phyloP scores from a whole-genome alignment of 2,329 filamentous ascomycete species.

The Penicillium sp. region DNA sequence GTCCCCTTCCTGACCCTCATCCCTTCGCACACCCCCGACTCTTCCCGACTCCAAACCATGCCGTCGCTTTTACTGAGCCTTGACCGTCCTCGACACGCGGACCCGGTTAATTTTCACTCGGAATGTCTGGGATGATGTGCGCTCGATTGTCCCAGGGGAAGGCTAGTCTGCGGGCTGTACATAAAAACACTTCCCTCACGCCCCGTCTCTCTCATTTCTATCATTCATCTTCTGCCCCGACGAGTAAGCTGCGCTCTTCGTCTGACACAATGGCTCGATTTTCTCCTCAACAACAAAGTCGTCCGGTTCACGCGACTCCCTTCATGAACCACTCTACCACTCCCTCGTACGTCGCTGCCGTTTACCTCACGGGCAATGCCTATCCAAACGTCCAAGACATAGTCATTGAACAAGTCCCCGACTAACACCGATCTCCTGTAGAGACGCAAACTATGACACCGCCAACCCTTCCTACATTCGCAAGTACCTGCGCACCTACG shows the following conservation, averaged over 20 bases:
- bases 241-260: constrained; percentile 25
- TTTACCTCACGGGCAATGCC: not conserved
- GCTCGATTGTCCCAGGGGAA: constrained; percentile 30
- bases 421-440: constrained; percentile 19
- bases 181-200: constrained; percentile 32
- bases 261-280: constrained; percentile 37
- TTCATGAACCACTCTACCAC: constrained; percentile 31
- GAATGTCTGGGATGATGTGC: constrained; percentile 33
- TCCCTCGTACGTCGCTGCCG: constrained; percentile 30
- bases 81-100: constrained; percentile 17
- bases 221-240: constrained; percentile 20
- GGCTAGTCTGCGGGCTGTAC: constrained; percentile 30
- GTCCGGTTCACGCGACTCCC: constrained; percentile 37
- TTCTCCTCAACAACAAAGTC: constrained; percentile 34
- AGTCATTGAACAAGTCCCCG: not conserved
- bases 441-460: constrained; percentile 49
- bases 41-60: constrained; percentile 29
- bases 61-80: constrained; percentile 21
- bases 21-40: constrained; percentile 23
- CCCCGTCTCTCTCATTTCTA: constrained; percentile 18
- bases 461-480: constrained; percentile 51
- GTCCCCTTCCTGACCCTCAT: constrained; percentile 15
- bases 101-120: constrained; percentile 49
- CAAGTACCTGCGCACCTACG: constrained; percentile 53
- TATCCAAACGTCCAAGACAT: no score